A percentile compares a stretch with the other conserved stretches of the same genome.
Evolutionary conservation across 257 asterid species (phyloP).

Genomic region (Perilla frutescens): DNA sequence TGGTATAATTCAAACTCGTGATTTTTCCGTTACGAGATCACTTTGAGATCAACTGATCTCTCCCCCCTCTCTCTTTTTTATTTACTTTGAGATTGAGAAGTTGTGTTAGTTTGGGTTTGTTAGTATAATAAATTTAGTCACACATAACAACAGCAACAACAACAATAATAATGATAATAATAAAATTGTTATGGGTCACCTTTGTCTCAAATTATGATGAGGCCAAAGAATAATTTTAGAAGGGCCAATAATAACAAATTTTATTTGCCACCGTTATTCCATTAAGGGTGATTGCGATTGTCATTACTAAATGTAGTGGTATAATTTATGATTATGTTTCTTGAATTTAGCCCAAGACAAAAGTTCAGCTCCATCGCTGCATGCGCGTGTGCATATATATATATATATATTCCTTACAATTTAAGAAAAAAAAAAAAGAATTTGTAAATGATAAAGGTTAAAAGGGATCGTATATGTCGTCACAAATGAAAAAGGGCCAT

Average conservation of each 20-base stretch:
- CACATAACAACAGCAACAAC: too few species aligned
- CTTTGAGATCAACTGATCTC: too few species aligned
- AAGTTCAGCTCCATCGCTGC: conserved; percentile 1
- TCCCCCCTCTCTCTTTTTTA: too few species aligned
- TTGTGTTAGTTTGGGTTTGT: too few species aligned
- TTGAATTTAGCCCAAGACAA: conserved; percentile 19
- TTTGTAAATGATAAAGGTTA: not conserved
- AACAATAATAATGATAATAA: too few species aligned
- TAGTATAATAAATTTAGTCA: too few species aligned
- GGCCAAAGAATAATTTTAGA: conserved; percentile 15
- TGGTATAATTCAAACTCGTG: too few species aligned
- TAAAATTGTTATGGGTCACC: too few species aligned
- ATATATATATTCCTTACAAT: not conserved
- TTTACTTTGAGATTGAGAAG: too few species aligned
- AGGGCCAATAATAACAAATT: not conserved
- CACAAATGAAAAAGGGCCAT: not conserved
- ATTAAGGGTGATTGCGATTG: conserved; percentile 30
- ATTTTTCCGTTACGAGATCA: too few species aligned
- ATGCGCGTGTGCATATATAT: not conserved
- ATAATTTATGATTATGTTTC: conserved; percentile 46
- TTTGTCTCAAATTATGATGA: conserved; percentile 34
- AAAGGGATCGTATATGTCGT: not conserved
- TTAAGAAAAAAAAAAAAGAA: not conserved
- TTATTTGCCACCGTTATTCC: conserved; percentile 20
- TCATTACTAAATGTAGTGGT: conserved; percentile 36